phyloP scores from a whole-genome alignment of 495 filamentous ascomycete genomes.

The Tuber microsphaerosporum region DNA sequence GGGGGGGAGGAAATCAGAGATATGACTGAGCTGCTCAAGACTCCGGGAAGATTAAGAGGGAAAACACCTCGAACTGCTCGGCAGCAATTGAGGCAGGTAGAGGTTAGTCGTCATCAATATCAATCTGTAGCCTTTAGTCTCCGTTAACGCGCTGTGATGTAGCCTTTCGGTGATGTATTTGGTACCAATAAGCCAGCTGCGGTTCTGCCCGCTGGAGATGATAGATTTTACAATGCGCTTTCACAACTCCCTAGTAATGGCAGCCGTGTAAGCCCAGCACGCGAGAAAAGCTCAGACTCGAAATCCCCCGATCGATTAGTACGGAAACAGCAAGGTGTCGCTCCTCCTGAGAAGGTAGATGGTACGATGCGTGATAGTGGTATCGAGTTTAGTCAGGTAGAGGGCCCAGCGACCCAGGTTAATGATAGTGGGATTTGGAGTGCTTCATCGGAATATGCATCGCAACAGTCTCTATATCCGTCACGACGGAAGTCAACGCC shows the following conservation, averaged over 20 bases:
- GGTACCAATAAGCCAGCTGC: conserved; percentile 51
- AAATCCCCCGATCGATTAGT: conserved; percentile 26
- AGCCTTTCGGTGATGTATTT: conserved; percentile 84
- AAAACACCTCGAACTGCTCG: conserved; percentile 82
- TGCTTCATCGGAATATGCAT: conserved; percentile 23
- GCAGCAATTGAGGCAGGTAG: conserved; percentile 47
- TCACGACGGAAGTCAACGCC: conserved; percentile 18
- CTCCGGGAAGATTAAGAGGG: conserved; percentile 84
- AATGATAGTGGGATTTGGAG: conserved; percentile 38
- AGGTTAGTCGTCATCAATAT: not conserved
- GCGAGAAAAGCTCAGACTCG: conserved; percentile 13
- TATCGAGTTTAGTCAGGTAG: conserved; percentile 14
- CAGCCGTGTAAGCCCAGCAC: not conserved
- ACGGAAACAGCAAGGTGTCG: conserved; percentile 24
- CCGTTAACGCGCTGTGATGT: conserved; percentile 23
- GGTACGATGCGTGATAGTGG: conserved; percentile 19
- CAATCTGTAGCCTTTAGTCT: not conserved
- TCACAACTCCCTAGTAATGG: conserved; percentile 24
- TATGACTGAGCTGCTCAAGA: conserved; percentile 89
- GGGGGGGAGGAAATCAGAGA: conserved; percentile 50
- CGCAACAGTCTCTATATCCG: conserved; percentile 14
- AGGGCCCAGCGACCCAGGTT: conserved; percentile 9
- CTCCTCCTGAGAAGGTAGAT: conserved; percentile 6
- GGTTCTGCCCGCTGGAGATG: conserved; percentile 44
- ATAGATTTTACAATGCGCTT: conserved; percentile 44